phyloP scores from a whole-genome alignment of 2,329 filamentous ascomycete genomes.

The Colletotrichum sansevieriae region DNA sequence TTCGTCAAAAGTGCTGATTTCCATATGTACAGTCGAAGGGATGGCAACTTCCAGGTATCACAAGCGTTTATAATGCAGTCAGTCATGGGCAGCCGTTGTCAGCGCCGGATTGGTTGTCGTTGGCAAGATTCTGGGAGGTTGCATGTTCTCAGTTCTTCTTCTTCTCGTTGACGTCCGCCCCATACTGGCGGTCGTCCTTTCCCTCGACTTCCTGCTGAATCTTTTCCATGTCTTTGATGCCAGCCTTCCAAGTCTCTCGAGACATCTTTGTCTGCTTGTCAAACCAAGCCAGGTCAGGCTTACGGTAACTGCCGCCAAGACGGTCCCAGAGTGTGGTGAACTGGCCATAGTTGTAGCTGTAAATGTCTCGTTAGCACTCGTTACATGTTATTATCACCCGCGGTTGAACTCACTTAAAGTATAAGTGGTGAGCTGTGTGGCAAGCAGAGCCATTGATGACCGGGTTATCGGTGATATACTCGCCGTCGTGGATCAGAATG shows the following conservation, averaged over 20 bases:
- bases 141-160: slow-evolving; percentile 41
- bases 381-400: neutral
- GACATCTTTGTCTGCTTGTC: slow-evolving; percentile 78
- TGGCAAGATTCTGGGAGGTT: neutral
- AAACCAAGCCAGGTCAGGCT: slow-evolving; percentile 80
- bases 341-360: slow-evolving; percentile 78
- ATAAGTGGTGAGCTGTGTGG: slow-evolving; percentile 82
- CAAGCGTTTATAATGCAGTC: slow-evolving; percentile 18
- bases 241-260: slow-evolving; percentile 73
- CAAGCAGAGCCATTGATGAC: slow-evolving; percentile 95
- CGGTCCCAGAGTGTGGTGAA: slow-evolving; percentile 83
- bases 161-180: slow-evolving; percentile 41
- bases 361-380: slow-evolving; percentile 62
- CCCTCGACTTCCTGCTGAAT: slow-evolving; percentile 64
- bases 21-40: slow-evolving; percentile 31
- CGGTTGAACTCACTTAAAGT: slow-evolving; percentile 41
- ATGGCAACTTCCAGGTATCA: slow-evolving; percentile 27
- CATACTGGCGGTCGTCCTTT: slow-evolving; percentile 44
- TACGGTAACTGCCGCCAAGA: slow-evolving; percentile 78
- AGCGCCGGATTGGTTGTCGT: neutral
- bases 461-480: slow-evolving; percentile 92
- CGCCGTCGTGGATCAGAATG: slow-evolving; percentile 94
- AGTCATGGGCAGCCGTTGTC: slow-evolving; percentile 1
- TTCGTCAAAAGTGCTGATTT: neutral
- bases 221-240: slow-evolving; percentile 72